Conservation (phyloP, 1,139 yeast genomes). For the Geotrichum klebahnii region DNA sequence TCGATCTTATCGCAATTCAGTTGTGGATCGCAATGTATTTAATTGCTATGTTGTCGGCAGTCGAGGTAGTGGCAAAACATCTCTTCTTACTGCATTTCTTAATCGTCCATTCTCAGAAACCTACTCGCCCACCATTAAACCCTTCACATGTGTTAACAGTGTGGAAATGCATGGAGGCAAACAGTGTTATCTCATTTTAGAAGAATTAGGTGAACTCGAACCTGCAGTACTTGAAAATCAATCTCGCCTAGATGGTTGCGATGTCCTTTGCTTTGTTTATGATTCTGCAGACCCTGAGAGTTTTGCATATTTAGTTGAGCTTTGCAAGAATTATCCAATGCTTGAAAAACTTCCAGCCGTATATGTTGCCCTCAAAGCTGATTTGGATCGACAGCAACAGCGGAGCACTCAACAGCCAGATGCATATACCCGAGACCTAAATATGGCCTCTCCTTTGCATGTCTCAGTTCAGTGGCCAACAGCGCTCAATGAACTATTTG, state of each 20-base stretch:
- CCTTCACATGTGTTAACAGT: slow-evolving; percentile 80
- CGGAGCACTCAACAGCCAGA: slow-evolving; percentile 84
- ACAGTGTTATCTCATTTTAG: slow-evolving; percentile 85
- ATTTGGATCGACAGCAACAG: slow-evolving; percentile 91
- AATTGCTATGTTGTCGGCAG: slow-evolving; percentile 86
- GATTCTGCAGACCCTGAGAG: slow-evolving; percentile 96
- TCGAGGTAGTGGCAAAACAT: slow-evolving; percentile 76
- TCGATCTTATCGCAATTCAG: slow-evolving; percentile 58
- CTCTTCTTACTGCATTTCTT: slow-evolving; percentile 74
- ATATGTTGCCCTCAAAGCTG: slow-evolving; percentile 90
- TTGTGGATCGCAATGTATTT: slow-evolving; percentile 81
- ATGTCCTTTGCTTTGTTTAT: slow-evolving; percentile 81
- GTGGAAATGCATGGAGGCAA: slow-evolving; percentile 94
- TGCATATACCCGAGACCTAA: slow-evolving; percentile 63
- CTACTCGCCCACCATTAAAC: slow-evolving; percentile 78
- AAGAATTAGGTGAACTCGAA: slow-evolving; percentile 85
- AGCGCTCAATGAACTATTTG: slow-evolving; percentile 76
- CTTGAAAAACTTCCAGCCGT: slow-evolving; percentile 74
- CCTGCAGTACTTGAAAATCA: slow-evolving; percentile 73
- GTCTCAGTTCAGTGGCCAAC: slow-evolving; percentile 87
- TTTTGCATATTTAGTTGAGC: slow-evolving; percentile 72
- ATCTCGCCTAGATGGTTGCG: slow-evolving; percentile 75
- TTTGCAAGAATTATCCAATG: slow-evolving; percentile 54
- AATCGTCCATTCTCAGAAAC: slow-evolving; percentile 66
- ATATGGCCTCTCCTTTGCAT: slow-evolving; percentile 75